phyloP scores from a whole-genome alignment of 768 basidiomycete species.

The Collybiopsis luxurians region DNA sequence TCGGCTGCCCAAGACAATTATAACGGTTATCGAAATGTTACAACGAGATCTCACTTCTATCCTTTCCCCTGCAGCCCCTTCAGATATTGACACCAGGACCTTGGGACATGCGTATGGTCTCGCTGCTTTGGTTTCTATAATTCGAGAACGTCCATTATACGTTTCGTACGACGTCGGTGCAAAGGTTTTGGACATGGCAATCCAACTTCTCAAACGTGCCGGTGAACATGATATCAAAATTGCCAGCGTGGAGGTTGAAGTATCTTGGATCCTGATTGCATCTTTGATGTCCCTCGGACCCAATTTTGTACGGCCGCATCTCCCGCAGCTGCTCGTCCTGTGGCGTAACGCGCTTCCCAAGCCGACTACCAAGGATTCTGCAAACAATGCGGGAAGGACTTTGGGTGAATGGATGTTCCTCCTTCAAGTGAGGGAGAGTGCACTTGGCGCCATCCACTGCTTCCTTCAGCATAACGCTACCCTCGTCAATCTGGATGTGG shows the following conservation, averaged over 20 bases:
- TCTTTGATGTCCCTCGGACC: conserved; percentile 91
- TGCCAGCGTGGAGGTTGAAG: conserved; percentile 83
- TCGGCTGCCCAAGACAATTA: conserved; percentile 76
- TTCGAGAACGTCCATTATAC: conserved; percentile 86
- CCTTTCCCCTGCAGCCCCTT: conserved; percentile 65
- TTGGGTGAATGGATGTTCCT: conserved; percentile 88
- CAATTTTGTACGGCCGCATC: conserved; percentile 89
- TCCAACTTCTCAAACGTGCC: conserved; percentile 83
- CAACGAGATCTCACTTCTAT: conserved; percentile 79
- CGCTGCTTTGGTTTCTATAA: conserved; percentile 80
- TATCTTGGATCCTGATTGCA: conserved; percentile 91
- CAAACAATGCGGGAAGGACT: conserved; percentile 55
- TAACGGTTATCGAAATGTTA: conserved; percentile 75
- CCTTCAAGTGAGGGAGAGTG: conserved; percentile 85
- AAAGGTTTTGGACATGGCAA: conserved; percentile 89
- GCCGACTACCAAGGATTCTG: conserved; percentile 83
- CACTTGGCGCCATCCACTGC: conserved; percentile 82
- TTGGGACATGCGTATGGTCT: conserved; percentile 91
- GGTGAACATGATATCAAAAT: conserved; percentile 87
- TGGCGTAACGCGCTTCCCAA: conserved; percentile 98
- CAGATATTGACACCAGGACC: conserved; percentile 68
- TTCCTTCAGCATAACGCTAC: conserved; percentile 82
- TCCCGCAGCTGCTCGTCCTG: conserved; percentile 90
- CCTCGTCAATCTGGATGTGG: conserved; percentile 87
- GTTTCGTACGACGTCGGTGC: conserved; percentile 92